These are phyloP conservation scores for Suillus americanus DNA, from an alignment of 768 basidiomycete species.

Conservation along the genomic window DNA sequence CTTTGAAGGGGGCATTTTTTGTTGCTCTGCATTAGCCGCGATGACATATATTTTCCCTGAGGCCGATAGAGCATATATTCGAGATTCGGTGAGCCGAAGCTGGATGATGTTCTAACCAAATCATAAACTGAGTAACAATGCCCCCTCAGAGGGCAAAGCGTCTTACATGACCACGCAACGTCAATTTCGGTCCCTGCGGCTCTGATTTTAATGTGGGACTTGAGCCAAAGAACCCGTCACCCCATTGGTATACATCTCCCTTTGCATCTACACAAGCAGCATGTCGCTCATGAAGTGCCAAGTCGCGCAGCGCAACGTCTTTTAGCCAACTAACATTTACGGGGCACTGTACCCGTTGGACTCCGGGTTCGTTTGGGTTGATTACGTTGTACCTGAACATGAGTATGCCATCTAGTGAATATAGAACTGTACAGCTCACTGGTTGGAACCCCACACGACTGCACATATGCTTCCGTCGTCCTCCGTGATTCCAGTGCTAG, in stretches of 20 bases:
- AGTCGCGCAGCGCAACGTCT: constrained; percentile 69
- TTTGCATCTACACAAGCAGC: constrained; percentile 76
- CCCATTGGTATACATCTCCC: constrained; percentile 88
- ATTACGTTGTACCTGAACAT: constrained; percentile 45
- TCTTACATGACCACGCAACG: constrained; percentile 64
- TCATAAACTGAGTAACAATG: not conserved
- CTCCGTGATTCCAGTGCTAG: constrained; percentile 23
- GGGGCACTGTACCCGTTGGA: constrained; percentile 49
- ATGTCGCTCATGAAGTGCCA: constrained; percentile 63
- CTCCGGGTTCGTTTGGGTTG: constrained; percentile 36
- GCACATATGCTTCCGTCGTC: constrained; percentile 38
- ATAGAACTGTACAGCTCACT: constrained; percentile 37
- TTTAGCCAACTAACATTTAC: constrained; percentile 57
- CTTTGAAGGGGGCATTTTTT: constrained; percentile 39
- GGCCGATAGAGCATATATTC: constrained; percentile 76
- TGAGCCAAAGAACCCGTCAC: constrained; percentile 54
- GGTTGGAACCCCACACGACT: constrained; percentile 77
- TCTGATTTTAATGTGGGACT: constrained; percentile 21
- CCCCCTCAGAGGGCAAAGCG: not conserved
- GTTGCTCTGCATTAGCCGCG: constrained; percentile 49
- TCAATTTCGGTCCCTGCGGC: constrained; percentile 43
- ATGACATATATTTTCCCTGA: constrained; percentile 76
- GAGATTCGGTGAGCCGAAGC: constrained; percentile 57
- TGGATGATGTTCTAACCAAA: constrained; percentile 61
- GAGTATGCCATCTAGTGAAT: constrained; percentile 1